These are phyloP conservation scores for Astraeus odoratus DNA, from an alignment of 768 basidiomycete genomes.

Conservation along the genomic window DNA sequence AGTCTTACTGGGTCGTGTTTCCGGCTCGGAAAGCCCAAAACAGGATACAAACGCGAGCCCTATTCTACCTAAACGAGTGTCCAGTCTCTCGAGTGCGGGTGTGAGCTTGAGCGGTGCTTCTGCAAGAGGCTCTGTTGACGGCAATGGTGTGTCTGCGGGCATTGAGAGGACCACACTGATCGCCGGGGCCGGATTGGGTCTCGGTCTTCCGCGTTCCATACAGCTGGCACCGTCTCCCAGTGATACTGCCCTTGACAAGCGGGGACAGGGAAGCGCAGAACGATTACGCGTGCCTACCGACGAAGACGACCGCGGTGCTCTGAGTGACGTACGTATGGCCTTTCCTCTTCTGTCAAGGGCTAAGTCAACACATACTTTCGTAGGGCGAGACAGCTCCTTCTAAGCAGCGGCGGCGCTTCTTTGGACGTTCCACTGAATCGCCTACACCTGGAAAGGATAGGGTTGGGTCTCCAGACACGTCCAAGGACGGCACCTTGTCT, in stretches of 20 bases:
- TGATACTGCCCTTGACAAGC: conserved; percentile 44
- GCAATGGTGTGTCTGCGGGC: conserved; percentile 10
- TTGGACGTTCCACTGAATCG: conserved; percentile 49
- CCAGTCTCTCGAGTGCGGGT: conserved; percentile 21
- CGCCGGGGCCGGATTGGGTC: conserved; percentile 21
- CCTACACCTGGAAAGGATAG: conserved; percentile 26
- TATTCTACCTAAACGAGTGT: conserved; percentile 18
- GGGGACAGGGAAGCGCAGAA: conserved; percentile 32
- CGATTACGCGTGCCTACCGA: conserved; percentile 25
- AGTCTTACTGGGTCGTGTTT: conserved; percentile 14
- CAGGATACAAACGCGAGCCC: conserved; percentile 13
- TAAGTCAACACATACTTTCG: neutral
- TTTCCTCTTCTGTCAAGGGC: neutral
- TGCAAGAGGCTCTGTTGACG: conserved; percentile 13
- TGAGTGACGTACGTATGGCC: conserved; percentile 60
- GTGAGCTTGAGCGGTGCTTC: conserved; percentile 19
- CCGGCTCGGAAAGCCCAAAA: conserved; percentile 29
- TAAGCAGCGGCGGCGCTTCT: conserved; percentile 47
- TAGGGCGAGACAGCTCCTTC: conserved; percentile 46
- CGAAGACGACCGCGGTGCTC: conserved; percentile 48
- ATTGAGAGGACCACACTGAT: conserved; percentile 16
- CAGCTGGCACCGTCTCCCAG: conserved; percentile 54
- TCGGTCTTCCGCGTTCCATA: conserved; percentile 34
- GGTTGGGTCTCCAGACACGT: conserved; percentile 20
- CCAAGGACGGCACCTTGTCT: conserved; percentile 21